These are phyloP conservation scores for Zymoseptoria ardabiliae DNA, from an alignment of 2,329 filamentous ascomycete genomes.

Conservation along the genomic window DNA sequence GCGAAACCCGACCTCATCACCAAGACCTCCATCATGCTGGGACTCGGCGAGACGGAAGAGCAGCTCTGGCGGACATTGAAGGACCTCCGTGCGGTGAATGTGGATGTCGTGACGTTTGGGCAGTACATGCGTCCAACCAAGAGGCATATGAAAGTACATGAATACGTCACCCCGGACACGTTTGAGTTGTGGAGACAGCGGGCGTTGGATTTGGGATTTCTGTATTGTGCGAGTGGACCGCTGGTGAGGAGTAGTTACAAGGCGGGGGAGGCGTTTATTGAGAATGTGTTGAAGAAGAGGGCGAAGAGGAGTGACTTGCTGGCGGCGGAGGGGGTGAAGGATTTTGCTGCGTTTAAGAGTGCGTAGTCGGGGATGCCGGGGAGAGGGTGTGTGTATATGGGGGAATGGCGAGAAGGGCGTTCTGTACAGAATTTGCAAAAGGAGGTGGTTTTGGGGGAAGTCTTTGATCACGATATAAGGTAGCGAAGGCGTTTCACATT, in stretches of 20 bases:
- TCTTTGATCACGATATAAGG: too few relatives aligned
- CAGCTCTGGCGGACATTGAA: slow-evolving; percentile 73
- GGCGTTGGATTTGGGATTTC: slow-evolving; percentile 88
- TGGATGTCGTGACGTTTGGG: slow-evolving; percentile 97
- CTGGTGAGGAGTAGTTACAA: slow-evolving; percentile 94
- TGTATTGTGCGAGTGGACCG: slow-evolving; percentile 92
- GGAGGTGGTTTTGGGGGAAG: too few relatives aligned
- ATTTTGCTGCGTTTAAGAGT: not conserved
- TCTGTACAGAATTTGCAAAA: too few relatives aligned
- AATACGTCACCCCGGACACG: slow-evolving; percentile 83
- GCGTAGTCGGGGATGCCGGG: not conserved
- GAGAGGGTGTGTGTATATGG: too few relatives aligned
- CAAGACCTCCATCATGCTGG: slow-evolving; percentile 98
- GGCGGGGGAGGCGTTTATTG: slow-evolving; percentile 95
- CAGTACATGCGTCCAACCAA: slow-evolving; percentile 99
- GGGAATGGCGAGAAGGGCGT: too few relatives aligned
- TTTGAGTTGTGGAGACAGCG: slow-evolving; percentile 90
- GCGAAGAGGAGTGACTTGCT: slow-evolving; percentile 33
- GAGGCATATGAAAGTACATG: slow-evolving; percentile 91
- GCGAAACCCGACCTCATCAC: slow-evolving; percentile 74
- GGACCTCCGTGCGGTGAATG: slow-evolving; percentile 71
- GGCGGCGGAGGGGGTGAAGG: slow-evolving; percentile 18
- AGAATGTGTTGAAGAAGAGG: slow-evolving; percentile 90
- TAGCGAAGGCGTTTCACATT: too few relatives aligned
- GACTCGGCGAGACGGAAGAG: slow-evolving; percentile 82